These are phyloP conservation scores for Phytophthora ramorum DNA, from an alignment of 352 stramenopile species.

Conservation along the genomic window DNA sequence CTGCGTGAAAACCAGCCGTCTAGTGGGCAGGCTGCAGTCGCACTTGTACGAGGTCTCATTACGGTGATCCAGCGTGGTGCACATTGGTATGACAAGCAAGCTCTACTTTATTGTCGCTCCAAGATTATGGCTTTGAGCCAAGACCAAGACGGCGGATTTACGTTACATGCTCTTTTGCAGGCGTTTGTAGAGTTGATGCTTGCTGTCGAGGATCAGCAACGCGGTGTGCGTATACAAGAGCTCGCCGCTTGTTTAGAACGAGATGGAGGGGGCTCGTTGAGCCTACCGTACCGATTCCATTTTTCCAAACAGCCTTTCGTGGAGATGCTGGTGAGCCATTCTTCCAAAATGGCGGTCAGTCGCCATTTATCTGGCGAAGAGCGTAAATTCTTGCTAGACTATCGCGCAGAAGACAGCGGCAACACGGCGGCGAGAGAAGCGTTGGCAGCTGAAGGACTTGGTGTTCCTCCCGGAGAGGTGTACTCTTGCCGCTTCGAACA, in stretches of 20 bases:
- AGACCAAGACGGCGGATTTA: constrained; percentile 82
- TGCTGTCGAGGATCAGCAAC: constrained; percentile 81
- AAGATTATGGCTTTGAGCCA: constrained; percentile 88
- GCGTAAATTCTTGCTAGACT: constrained; percentile 78
- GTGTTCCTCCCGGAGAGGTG: constrained; percentile 25
- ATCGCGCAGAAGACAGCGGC: constrained; percentile 51
- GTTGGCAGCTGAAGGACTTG: constrained; percentile 30
- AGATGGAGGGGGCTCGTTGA: constrained; percentile 53
- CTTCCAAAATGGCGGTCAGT: constrained; percentile 79
- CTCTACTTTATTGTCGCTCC: constrained; percentile 82
- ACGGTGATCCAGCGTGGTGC: constrained; percentile 65
- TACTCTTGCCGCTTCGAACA: constrained; percentile 88
- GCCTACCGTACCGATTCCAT: constrained; percentile 79
- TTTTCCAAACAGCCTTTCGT: constrained; percentile 65
- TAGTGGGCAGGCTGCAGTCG: constrained; percentile 58
- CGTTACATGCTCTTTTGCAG: constrained; percentile 78
- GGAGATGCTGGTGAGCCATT: constrained; percentile 86
- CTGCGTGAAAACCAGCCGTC: constrained; percentile 65
- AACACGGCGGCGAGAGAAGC: constrained; percentile 21
- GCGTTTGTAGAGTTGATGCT: constrained; percentile 87
- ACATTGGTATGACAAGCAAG: constrained; percentile 75
- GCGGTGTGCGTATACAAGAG: constrained; percentile 50
- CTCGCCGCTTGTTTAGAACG: constrained; percentile 61
- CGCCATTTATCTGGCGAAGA: constrained; percentile 80
- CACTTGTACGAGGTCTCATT: constrained; percentile 74